phyloP scores from a whole-genome alignment of 805 yeast species.

The Yamadazyma olivae region DNA sequence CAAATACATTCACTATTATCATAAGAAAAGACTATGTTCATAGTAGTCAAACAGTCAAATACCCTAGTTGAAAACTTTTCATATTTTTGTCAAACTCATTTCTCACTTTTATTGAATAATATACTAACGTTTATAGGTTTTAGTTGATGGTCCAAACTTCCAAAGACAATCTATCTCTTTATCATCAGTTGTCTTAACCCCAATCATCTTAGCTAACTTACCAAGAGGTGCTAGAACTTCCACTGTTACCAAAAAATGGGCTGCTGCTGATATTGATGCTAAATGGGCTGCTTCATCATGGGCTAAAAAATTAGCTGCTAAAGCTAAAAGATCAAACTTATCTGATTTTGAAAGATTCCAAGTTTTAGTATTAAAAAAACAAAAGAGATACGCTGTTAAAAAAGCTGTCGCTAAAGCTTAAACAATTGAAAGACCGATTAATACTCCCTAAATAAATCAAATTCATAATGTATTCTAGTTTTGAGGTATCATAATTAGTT shows the following conservation, averaged over 20 bases:
- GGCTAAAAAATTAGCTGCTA: conserved; percentile 98
- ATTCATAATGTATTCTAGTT: conserved; percentile 26
- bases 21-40: no score
- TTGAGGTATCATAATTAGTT: conserved; percentile 20
- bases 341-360: conserved; percentile 99
- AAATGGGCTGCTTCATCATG: conserved; percentile 93
- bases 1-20: no score
- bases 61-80: no score
- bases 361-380: conserved; percentile 95
- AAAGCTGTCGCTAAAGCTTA: conserved; percentile 97
- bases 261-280: conserved; percentile 79
- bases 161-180: conserved; percentile 90
- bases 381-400: conserved; percentile 91
- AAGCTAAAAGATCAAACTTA: conserved; percentile 88
- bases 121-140: conserved; percentile 54
- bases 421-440: conserved; percentile 20
- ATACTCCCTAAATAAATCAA: conserved; percentile 10
- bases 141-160: conserved; percentile 95
- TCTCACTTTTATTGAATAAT: background rate
- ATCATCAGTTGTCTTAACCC: conserved; percentile 89
- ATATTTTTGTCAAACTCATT: background rate
- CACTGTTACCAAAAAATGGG: conserved; percentile 88
- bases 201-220: conserved; percentile 76
- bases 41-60: no score
- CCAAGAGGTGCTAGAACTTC: conserved; percentile 95